Conservation (phyloP, 345 rosid species). For the Firmiana major region DNA sequence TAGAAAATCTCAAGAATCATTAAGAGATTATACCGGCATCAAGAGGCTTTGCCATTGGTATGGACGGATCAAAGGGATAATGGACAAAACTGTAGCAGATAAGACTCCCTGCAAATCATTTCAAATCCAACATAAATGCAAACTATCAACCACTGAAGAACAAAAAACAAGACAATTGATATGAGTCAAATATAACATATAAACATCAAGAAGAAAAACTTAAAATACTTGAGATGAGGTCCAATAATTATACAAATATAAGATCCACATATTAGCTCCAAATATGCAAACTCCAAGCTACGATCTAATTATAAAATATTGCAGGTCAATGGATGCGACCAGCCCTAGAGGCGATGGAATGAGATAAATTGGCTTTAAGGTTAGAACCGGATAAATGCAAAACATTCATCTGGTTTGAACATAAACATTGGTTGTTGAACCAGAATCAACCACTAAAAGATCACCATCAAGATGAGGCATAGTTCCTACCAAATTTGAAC, state of each 20-base stretch:
- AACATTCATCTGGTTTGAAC: not conserved
- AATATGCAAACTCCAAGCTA: not conserved
- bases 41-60: slow-evolving; percentile 95
- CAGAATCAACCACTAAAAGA: not conserved
- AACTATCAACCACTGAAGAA: not conserved
- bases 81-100: slow-evolving; percentile 73
- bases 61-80: slow-evolving; percentile 79
- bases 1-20: not conserved
- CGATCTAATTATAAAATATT: not conserved
- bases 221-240: not conserved
- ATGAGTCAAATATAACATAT: not conserved
- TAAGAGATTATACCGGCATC: slow-evolving; percentile 64
- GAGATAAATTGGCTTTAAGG: not conserved
- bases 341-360: not conserved
- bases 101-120: slow-evolving; percentile 62
- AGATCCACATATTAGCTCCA: not conserved
- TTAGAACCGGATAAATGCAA: not conserved
- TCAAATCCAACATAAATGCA: slow-evolving; percentile 5
- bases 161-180: not conserved
- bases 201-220: not conserved
- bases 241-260: not conserved
- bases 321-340: not conserved
- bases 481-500: slow-evolving; percentile 83
- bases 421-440: not conserved
- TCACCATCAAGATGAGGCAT: not conserved